These are phyloP conservation scores for Cladochytrium replicatum DNA, from an alignment of 192 early-diverging fungal species.

Conservation along the genomic window DNA sequence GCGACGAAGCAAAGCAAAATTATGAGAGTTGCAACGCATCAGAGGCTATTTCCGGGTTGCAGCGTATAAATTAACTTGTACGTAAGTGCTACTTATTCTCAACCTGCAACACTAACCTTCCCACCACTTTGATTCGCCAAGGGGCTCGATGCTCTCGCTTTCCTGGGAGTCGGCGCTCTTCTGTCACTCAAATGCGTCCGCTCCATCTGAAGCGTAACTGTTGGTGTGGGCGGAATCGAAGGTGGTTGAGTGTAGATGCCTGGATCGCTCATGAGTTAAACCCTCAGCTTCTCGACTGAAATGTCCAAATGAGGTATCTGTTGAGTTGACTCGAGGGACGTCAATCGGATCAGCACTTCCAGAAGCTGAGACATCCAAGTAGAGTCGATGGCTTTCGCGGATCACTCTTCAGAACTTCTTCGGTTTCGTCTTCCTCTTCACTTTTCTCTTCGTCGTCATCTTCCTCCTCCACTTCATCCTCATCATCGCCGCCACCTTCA, in stretches of 20 bases:
- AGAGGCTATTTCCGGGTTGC: too few relatives aligned
- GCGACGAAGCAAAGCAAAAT: too few relatives aligned
- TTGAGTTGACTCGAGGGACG: conserved; percentile 1
- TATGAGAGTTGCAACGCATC: too few relatives aligned
- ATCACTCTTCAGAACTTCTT: neutral
- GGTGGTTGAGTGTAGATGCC: neutral
- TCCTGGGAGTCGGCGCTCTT: too few relatives aligned
- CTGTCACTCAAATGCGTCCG: too few relatives aligned
- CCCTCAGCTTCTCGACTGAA: conserved; percentile 10
- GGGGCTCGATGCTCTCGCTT: too few relatives aligned
- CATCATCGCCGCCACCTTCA: neutral
- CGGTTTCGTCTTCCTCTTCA: conserved; percentile 1
- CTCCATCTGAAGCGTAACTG: too few relatives aligned
- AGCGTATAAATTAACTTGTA: too few relatives aligned
- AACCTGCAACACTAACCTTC: too few relatives aligned
- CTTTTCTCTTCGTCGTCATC: conserved; percentile 9
- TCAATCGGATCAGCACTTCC: conserved; percentile 5
- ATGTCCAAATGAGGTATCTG: conserved; percentile 8
- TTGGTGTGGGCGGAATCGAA: too few relatives aligned
- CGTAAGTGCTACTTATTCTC: too few relatives aligned
- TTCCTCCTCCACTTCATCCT: conserved; percentile 1
- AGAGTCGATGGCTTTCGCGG: neutral
- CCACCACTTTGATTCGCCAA: too few relatives aligned
- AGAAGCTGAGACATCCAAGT: conserved; percentile 6
- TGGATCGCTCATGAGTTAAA: conserved; percentile 11